These are phyloP conservation scores for Knufia petricola DNA, from an alignment of 2,329 filamentous ascomycete genomes.

Conservation along the genomic window DNA sequence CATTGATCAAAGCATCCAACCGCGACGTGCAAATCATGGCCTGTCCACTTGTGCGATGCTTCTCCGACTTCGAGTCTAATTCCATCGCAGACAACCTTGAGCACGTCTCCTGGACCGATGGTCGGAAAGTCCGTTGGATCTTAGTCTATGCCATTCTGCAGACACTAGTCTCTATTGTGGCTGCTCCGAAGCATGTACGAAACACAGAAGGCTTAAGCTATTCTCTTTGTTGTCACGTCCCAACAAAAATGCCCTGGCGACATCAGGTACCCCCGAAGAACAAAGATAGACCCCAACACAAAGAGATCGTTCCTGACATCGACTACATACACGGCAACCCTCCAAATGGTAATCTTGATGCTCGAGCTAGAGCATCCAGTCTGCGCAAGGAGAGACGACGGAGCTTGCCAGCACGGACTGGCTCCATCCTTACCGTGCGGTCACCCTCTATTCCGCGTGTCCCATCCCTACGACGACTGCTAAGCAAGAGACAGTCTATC, in stretches of 20 bases:
- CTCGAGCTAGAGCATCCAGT: neutral
- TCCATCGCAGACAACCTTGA: slow-evolving; percentile 47
- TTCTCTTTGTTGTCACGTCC: slow-evolving; percentile 41
- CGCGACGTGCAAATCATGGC: slow-evolving; percentile 26
- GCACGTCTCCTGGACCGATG: slow-evolving; percentile 54
- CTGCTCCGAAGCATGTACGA: slow-evolving; percentile 52
- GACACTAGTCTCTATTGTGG: slow-evolving; percentile 56
- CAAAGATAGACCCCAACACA: neutral
- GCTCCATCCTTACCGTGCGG: neutral
- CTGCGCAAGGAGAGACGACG: slow-evolving; percentile 2
- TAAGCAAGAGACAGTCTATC: neutral
- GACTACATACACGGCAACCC: slow-evolving; percentile 8
- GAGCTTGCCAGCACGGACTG: slow-evolving; percentile 2
- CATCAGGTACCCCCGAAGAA: neutral
- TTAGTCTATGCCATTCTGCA: slow-evolving; percentile 65
- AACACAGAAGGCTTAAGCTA: slow-evolving; percentile 51
- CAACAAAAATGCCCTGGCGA: slow-evolving; percentile 16
- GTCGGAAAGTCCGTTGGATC: slow-evolving; percentile 69
- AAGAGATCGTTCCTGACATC: slow-evolving; percentile 10
- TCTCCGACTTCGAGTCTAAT: slow-evolving; percentile 60
- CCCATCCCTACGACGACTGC: slow-evolving; percentile 15
- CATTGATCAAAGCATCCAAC: slow-evolving; percentile 20
- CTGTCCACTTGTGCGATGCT: slow-evolving; percentile 54
- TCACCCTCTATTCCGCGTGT: slow-evolving; percentile 10
- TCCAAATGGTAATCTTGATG: neutral